phyloP scores from a whole-genome alignment of 208 protist genomes.

The Plasmodiophora brassicae region DNA sequence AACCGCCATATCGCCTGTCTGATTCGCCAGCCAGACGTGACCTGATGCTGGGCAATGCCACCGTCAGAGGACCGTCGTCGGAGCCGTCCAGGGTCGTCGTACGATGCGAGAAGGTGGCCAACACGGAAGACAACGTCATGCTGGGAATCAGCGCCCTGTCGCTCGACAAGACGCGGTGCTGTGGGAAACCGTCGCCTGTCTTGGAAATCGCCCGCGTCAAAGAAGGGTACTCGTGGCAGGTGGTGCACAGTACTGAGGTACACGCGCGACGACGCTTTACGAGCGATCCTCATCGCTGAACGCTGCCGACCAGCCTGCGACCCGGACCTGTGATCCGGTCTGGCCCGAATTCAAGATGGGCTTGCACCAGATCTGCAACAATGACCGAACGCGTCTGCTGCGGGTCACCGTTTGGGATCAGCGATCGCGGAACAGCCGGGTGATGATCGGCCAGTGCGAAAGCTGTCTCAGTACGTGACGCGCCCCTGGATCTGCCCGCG shows the following conservation, averaged over 20 bases:
- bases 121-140: conserved; percentile 3
- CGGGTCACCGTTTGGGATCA: background rate
- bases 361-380: background rate
- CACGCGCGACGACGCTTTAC: background rate
- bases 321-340: background rate
- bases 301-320: background rate
- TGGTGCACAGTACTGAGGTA: conserved; percentile 1
- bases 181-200: background rate
- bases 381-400: background rate
- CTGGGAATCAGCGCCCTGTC: background rate
- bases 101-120: background rate
- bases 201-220: background rate
- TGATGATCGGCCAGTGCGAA: background rate
- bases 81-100: background rate
- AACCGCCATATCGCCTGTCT: too few species aligned
- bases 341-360: background rate
- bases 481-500: too few species aligned
- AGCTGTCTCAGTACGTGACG: background rate
- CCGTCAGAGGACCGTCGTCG: background rate
- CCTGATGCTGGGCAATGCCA: background rate
- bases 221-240: background rate
- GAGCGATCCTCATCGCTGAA: background rate
- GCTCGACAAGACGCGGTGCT: background rate
- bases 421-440: background rate
- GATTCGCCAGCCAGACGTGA: background rate